Base-by-base conservation (phyloP, 2,329 filamentous ascomycete genomes). In the Fusarium musae region DNA sequence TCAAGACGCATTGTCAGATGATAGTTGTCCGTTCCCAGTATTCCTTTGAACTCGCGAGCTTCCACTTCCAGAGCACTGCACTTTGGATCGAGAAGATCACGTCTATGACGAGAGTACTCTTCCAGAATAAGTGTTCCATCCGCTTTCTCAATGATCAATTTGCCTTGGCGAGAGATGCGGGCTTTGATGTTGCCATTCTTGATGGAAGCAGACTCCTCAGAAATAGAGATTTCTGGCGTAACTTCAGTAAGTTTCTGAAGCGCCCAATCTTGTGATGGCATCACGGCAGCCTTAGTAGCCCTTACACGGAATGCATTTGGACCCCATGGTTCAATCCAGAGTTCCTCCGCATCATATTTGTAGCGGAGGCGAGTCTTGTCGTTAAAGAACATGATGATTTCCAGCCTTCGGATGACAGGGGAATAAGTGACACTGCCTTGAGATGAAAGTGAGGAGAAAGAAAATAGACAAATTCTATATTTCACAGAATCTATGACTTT, bases 1-100 rank as follows among this genome's bases (percentile, higher is more conserved):
- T 92, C 90, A 59, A 92, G 85, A 0, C 90, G 84, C 72, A 86
- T 82, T 1, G 88, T 91, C 13, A 92, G 80, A 59, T 89, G 85
- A 75, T 88, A 91, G 61, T 85, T 84, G 2, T 83, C 80, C 61
- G 75, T 79, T 75, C 88, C 88, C 0, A 84, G 79, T 5, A 86
- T 84, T 0, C 88, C 85, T 58, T 84, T 84, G 77, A 90, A 88
- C 76, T 91, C 89, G 23, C 90, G 87, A 3, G 88, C 87, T 66
- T 89, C 83, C 23, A 91, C 80, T 13, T 86, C 81, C 5, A 92
- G 80, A 2, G 89, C 85, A 70, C 87, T 90, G 79, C 87, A 88
- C 77, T 90, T 90, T 1, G 89, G 87, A 70, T 91, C 89, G 23
- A 91, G 82, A 15, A 86, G 69, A 3, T 84, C 80, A 3, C 50